phyloP scores from a whole-genome alignment of 2,329 filamentous ascomycete genomes.

The Ilyonectria destructans region DNA sequence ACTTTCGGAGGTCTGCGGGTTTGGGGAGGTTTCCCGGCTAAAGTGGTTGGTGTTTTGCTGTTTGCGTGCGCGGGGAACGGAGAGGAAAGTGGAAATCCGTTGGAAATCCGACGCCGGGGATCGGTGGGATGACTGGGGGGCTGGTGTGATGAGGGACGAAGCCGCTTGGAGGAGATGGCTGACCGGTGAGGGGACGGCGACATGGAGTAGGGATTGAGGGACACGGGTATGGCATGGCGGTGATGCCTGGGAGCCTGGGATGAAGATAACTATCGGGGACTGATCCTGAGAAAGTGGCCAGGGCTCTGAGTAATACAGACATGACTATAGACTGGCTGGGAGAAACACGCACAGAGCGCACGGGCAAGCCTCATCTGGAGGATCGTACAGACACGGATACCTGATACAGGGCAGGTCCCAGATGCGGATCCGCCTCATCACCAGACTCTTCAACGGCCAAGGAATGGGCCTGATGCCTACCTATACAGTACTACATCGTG shows the following conservation, averaged over 20 bases:
- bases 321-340: not conserved
- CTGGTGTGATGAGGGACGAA: slow-evolving; percentile 27
- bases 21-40: slow-evolving; percentile 7
- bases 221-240: not conserved
- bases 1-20: not conserved
- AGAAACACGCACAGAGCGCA: slow-evolving; percentile 15
- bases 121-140: not conserved
- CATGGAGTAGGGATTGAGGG: slow-evolving; percentile 26
- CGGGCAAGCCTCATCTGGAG: slow-evolving; percentile 22
- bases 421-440: slow-evolving; percentile 35
- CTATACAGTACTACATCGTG: not conserved
- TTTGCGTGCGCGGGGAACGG: slow-evolving; percentile 2
- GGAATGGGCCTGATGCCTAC: not conserved
- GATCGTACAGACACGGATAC: slow-evolving; percentile 24
- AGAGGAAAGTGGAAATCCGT: not conserved
- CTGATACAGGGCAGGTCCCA: slow-evolving; percentile 30
- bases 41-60: not conserved
- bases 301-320: too few relatives aligned
- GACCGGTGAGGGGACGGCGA: slow-evolving; percentile 27
- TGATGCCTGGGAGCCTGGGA: not conserved
- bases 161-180: slow-evolving; percentile 25
- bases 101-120: not conserved
- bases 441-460: slow-evolving; percentile 6
- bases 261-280: slow-evolving; percentile 16
- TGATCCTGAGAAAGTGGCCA: slow-evolving; percentile 5